Evolutionary conservation across 2,329 filamentous ascomycete genomes (phyloP).

Genomic region (Ambrosiella cleistominuta): DNA sequence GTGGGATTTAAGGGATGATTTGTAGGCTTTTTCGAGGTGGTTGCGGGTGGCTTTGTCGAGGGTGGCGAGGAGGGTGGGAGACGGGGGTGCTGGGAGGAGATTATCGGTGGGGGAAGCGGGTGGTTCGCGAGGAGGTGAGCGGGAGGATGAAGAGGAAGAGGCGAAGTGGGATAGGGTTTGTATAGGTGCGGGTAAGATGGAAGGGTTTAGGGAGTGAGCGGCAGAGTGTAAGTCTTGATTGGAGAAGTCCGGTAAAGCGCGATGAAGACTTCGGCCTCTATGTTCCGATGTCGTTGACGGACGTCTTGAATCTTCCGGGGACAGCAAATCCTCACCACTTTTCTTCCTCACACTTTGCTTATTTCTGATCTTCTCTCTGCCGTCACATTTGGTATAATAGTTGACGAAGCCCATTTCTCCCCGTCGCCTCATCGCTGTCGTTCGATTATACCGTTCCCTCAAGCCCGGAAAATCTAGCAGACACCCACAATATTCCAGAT

Average conservation of each 20-base stretch:
- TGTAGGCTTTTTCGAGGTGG: slow-evolving; percentile 50
- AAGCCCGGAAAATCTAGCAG: slow-evolving; percentile 61
- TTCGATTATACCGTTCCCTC: slow-evolving; percentile 47
- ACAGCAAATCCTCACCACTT: no score
- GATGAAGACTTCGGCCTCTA: no score
- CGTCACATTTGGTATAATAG: slow-evolving; percentile 77
- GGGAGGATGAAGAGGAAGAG: not conserved
- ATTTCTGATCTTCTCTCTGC: slow-evolving; percentile 19
- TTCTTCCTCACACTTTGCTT: not conserved
- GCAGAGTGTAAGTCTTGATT: not conserved
- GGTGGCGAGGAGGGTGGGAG: slow-evolving; percentile 38
- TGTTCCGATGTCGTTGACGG: no score
- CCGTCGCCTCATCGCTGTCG: slow-evolving; percentile 56
- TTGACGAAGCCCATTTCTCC: slow-evolving; percentile 66
- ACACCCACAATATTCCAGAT: slow-evolving; percentile 67
- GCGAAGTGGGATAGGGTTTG: not conserved
- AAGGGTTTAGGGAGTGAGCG: not conserved
- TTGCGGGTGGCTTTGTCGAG: slow-evolving; percentile 49
- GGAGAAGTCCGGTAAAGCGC: no score
- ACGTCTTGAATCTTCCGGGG: no score
- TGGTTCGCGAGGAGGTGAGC: slow-evolving; percentile 7
- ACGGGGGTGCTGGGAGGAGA: slow-evolving; percentile 28
- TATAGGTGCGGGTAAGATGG: not conserved
- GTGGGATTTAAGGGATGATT: slow-evolving; percentile 44
- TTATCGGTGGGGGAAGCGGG: slow-evolving; percentile 24